A percentile compares a stretch with the other conserved stretches of the same genome.
phyloP scores from a whole-genome alignment of 495 filamentous ascomycete species.

The Penicillium bovifimosum region DNA sequence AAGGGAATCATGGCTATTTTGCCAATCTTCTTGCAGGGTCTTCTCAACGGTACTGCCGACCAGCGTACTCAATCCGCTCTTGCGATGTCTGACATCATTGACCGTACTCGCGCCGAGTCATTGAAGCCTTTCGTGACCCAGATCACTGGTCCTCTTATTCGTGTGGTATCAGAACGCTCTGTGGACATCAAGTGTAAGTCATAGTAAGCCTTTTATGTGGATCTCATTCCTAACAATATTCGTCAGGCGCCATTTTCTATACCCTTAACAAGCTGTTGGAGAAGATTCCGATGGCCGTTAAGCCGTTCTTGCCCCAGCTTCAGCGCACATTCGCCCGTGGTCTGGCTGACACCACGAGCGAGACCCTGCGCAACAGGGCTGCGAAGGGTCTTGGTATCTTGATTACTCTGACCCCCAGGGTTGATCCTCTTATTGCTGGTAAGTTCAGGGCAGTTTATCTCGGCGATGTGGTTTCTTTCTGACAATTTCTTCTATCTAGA shows the following conservation, averaged over 20 bases:
- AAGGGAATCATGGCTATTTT: slow-evolving; percentile 97
- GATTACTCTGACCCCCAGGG: slow-evolving; percentile 91
- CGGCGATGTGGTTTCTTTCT: neutral
- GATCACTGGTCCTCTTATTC: slow-evolving; percentile 93
- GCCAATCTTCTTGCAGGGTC: slow-evolving; percentile 94
- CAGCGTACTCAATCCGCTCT: slow-evolving; percentile 88
- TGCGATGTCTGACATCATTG: slow-evolving; percentile 91
- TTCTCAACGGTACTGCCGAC: slow-evolving; percentile 91
- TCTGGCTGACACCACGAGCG: slow-evolving; percentile 87
- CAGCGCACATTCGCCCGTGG: slow-evolving; percentile 96
- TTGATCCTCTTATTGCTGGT: slow-evolving; percentile 78
- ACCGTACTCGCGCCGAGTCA: slow-evolving; percentile 76
- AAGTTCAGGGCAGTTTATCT: slow-evolving; percentile 2
- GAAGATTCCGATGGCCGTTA: slow-evolving; percentile 93
- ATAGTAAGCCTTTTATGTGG: neutral
- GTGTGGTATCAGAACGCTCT: slow-evolving; percentile 92
- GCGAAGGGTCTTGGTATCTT: slow-evolving; percentile 95
- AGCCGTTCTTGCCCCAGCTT: slow-evolving; percentile 94
- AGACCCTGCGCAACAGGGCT: slow-evolving; percentile 76
- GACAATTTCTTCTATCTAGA: slow-evolving; percentile 49
- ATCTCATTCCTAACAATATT: slow-evolving; percentile 9
- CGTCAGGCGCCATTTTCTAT: slow-evolving; percentile 76
- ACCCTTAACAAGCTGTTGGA: slow-evolving; percentile 92
- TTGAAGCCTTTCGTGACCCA: slow-evolving; percentile 93
- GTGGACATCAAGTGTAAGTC: slow-evolving; percentile 75